These are phyloP conservation scores for Penicillium manginii DNA, from an alignment of 495 filamentous ascomycete genomes.

Conservation along the genomic window DNA sequence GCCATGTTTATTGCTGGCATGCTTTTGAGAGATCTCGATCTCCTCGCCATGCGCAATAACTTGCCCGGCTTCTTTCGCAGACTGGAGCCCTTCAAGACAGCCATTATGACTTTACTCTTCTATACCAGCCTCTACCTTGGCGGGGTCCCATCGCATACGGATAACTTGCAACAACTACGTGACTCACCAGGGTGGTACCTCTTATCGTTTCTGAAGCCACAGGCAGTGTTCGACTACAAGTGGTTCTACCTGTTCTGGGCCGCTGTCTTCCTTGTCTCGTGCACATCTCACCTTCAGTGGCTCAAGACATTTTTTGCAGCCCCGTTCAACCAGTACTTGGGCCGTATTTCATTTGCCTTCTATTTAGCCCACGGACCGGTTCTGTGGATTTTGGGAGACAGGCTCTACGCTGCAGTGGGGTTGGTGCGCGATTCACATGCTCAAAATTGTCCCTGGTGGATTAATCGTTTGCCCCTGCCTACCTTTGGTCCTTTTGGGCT, in stretches of 20 bases:
- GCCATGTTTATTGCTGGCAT: constrained; percentile 52
- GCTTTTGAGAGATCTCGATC: constrained; percentile 47
- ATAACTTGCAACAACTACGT: too few species aligned
- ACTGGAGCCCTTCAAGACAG: constrained; percentile 40
- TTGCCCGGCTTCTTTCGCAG: constrained; percentile 33
- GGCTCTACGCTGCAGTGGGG: too few species aligned
- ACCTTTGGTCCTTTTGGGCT: too few species aligned
- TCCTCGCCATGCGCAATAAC: constrained; percentile 30
- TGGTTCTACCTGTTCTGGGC: constrained; percentile 39
- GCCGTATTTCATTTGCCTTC: too few species aligned
- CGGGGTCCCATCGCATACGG: constrained; percentile 12
- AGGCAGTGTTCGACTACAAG: constrained; percentile 35
- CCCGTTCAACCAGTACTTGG: too few species aligned
- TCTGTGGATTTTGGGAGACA: too few species aligned
- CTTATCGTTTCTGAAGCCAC: constrained; percentile 20
- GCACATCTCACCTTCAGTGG: constrained; percentile 31
- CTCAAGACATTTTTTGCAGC: constrained; percentile 19
- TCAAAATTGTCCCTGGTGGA: too few species aligned
- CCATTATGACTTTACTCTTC: constrained; percentile 33
- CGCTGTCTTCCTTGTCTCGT: constrained; percentile 43
- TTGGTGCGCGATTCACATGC: too few species aligned
- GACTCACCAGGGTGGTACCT: too few species aligned
- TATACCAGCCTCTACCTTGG: constrained; percentile 37
- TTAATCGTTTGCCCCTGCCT: too few species aligned
- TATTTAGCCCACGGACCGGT: too few species aligned